Percentiles rank a stretch among this genome's conserved stretches.
These are phyloP conservation scores for Akanthomyces muscarius DNA, from an alignment of 2,329 filamentous ascomycete species.

Conservation along the genomic window DNA sequence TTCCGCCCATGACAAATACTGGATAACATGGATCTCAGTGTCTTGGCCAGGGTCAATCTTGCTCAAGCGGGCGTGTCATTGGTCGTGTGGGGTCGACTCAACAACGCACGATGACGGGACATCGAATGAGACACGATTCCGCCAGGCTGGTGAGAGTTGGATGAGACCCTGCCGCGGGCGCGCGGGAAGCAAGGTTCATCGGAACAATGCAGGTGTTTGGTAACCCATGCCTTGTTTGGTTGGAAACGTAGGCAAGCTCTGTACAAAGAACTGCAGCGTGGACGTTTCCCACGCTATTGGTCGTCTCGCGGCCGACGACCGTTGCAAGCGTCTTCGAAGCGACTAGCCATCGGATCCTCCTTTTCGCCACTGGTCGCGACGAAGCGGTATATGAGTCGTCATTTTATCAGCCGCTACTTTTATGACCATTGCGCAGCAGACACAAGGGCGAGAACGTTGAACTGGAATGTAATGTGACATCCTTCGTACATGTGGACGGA, in stretches of 20 bases:
- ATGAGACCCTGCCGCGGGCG: background rate
- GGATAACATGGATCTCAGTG: background rate
- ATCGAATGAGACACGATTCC: background rate
- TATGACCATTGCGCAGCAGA: background rate
- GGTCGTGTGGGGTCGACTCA: background rate
- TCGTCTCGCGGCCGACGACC: too few relatives aligned
- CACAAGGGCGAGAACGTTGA: background rate
- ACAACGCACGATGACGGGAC: background rate
- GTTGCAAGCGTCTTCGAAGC: background rate
- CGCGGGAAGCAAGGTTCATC: background rate
- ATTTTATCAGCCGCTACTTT: background rate
- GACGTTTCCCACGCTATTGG: too few relatives aligned
- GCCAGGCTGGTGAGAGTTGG: background rate
- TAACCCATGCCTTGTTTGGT: too few relatives aligned
- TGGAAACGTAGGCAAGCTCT: too few relatives aligned
- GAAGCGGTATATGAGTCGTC: background rate
- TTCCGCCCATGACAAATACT: constrained; percentile 2
- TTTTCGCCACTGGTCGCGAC: background rate
- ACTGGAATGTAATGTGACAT: constrained; percentile 1
- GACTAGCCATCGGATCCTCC: background rate
- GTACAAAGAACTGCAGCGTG: too few relatives aligned
- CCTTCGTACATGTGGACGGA: background rate
- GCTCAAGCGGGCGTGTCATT: background rate
- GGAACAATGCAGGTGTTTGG: background rate
- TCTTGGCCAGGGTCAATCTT: background rate